Evolutionary conservation across 805 yeast species (phyloP), one percentile per base, ranked within the genome.

Genomic region (Blastobotrys americana): DNA sequence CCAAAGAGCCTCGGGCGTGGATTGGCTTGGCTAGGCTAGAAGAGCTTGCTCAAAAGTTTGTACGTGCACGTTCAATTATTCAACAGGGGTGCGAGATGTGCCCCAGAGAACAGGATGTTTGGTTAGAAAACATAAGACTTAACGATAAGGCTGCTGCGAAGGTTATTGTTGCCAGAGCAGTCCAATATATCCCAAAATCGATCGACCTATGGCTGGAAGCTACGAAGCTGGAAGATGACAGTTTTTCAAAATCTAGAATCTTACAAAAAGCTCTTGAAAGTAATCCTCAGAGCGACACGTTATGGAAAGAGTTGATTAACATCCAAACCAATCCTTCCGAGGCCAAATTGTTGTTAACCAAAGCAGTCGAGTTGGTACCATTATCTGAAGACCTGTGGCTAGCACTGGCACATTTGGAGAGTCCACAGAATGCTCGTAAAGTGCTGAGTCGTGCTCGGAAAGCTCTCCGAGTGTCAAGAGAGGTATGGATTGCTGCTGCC

Each of bases 21-120:
- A 83, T 90, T 18, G 86, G 94, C 0, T 76, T 87, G 39, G 94
- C 96, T 0, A 65, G 86, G 39, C 59, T 87, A 6, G 97, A 90
- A 57, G 82, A 77, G 51, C 73, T 72, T 37, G 82, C 80, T 1
- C 71, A 71, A 37, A 78, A 77, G 42, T 67, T 69, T 43, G 64
- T 64, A 3, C 62, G 62, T 10, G 96, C 97, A 0, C 73, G 74
- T 43, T 64, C 63, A 18, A 49, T 84, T 13, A 80, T 88, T 4
- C 69, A 69, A n/a, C 78, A 84, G 57, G 98, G 95, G 1, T 84
- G 96, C 55, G 68, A 66, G 3, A 67, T 67, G 36, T 78, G 89
- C 51, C 85, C 88, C 0, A 67, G 65, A 34, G 76, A 70, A 52
- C 94, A 80, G 47, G 82, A 77, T 9, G 68, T 88, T 0, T 90